Base-by-base conservation (phyloP, 2,329 filamentous ascomycete genomes). In the Fusarium sp. region DNA sequence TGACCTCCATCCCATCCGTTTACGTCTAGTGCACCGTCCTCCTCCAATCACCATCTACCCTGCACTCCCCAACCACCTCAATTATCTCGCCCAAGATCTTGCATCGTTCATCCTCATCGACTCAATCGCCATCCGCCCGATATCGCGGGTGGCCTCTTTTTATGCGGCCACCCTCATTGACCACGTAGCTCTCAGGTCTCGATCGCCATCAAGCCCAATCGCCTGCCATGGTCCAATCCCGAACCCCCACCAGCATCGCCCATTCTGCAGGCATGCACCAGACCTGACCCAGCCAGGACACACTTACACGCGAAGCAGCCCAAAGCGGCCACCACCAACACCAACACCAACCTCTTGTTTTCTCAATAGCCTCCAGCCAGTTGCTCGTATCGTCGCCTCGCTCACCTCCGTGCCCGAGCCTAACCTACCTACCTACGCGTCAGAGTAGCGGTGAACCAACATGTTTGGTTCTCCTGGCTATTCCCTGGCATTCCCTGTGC, bases 61-160 rank as follows among this genome's bases (percentile, higher is more conserved):
- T 76, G 65, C 54, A 73, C 63, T 71, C 47, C 77, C 77, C 77
- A 79, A 54, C 77, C 77, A 75, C 75, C 74, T 64, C 57, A 66
- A 73, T 79, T 78, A 52, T 59, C 67, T 64, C 40, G 47, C 17
- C 47, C 47, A 56, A 56, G 56, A 56, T 47, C 30, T 52, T 27
- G 37, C 64, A 47, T 66, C 56, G 69, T 50, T 62, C 40, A 70
- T 38, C 66, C 59, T 64, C 67, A 69, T 69, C 65, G 70, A 74
- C 64, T 75, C 68, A 72, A 68, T 63, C 67, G 60, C 58, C 38
- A 59, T 65, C 60, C 58, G 30, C 63, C 61, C 54, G 25, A 66
- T 47, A 65, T 70, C 76, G 67, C 77, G 67, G 68, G 69, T 76
- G 77, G 77, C 63, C 77, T 77, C 70, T 58, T 22, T 66, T 65